Percentiles rank a stretch among this genome's conserved stretches.
phyloP scores from a whole-genome alignment of 2,329 filamentous ascomycete genomes.

The Claviceps cyperi region DNA sequence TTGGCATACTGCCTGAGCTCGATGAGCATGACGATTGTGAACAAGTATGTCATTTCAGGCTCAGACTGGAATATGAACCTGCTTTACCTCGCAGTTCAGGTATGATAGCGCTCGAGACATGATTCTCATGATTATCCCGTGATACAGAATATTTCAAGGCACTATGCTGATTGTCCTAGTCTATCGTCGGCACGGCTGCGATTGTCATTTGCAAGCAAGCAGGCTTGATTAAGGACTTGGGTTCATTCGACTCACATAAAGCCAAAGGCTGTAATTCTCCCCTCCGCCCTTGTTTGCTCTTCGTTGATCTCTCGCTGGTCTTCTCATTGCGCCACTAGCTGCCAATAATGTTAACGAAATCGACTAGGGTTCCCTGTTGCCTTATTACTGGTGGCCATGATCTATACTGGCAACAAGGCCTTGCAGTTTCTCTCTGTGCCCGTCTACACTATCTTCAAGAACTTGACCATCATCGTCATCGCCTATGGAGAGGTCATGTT shows the following conservation, averaged over 20 bases:
- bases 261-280: conserved; percentile 68
- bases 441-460: conserved; percentile 99
- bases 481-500: conserved; percentile 96
- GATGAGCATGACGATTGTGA: conserved; percentile 98
- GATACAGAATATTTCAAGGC: neutral
- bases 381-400: conserved; percentile 93
- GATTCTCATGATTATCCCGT: neutral
- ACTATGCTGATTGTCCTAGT: conserved; percentile 33
- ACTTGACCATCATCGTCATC: conserved; percentile 95
- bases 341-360: neutral
- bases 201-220: conserved; percentile 71
- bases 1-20: conserved; percentile 85
- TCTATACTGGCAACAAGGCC: conserved; percentile 93
- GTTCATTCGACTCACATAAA: conserved; percentile 74
- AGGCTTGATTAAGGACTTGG: conserved; percentile 68
- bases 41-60: conserved; percentile 95
- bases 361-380: conserved; percentile 83
- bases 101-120: conserved; percentile 29
- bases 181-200: conserved; percentile 72
- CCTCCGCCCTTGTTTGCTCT: neutral
- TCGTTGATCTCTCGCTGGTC: neutral
- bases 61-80: conserved; percentile 90
- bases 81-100: conserved; percentile 84
- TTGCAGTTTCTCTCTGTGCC: conserved; percentile 94
- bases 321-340: neutral